A percentile compares a stretch with the other conserved stretches of the same genome.
Conservation (phyloP, 2,329 filamentous ascomycete genomes). For the Monilinia fructicola region DNA sequence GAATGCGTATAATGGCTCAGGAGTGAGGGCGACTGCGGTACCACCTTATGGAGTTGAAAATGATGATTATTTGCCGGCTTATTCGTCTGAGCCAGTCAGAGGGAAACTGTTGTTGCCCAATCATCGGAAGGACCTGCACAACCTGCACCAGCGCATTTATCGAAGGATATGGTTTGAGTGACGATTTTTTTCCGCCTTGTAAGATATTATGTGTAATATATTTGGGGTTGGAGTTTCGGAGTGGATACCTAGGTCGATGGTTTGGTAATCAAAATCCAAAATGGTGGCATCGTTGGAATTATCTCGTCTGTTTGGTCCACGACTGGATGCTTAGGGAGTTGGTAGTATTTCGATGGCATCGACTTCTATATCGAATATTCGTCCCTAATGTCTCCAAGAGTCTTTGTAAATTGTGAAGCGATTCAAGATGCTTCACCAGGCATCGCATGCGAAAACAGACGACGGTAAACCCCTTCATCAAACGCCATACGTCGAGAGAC, state of each 20-base stretch:
- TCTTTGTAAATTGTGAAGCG: background rate
- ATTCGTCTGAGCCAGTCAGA: background rate
- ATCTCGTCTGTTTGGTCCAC: background rate
- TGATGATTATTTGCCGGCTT: conserved; percentile 4
- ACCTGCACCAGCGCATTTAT: conserved; percentile 2
- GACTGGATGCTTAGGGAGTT: background rate
- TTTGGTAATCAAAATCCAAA: background rate
- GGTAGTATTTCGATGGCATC: background rate
- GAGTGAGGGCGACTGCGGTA: background rate
- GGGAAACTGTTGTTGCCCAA: background rate
- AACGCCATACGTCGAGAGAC: no score
- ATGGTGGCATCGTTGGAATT: background rate
- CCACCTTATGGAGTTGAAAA: background rate
- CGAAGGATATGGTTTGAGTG: conserved; percentile 4
- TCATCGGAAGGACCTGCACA: background rate
- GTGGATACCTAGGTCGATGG: background rate
- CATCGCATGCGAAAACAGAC: background rate
- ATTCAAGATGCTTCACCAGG: background rate
- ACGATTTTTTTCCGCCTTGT: background rate
- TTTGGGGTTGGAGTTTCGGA: background rate
- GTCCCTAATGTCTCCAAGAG: background rate
- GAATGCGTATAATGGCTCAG: background rate
- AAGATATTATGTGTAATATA: background rate
- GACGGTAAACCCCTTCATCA: background rate
- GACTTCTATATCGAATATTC: no score